phyloP scores from a whole-genome alignment of 2,329 filamentous ascomycete genomes.

The Aureobasidium sp. region DNA sequence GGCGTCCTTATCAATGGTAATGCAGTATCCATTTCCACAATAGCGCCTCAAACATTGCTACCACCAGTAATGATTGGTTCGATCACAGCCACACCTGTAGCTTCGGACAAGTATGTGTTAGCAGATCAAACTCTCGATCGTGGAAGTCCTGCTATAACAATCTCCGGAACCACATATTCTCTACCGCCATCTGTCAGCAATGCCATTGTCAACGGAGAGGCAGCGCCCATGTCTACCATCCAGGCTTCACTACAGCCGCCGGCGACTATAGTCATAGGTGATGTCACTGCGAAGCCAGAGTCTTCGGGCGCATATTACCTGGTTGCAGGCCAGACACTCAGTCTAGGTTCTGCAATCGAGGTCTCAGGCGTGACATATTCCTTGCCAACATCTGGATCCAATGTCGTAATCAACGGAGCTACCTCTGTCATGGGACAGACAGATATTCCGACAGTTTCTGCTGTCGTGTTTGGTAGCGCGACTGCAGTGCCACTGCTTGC shows the following conservation, averaged over 20 bases:
- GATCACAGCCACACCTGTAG: neutral
- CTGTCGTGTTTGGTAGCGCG: neutral
- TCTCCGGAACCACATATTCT: neutral
- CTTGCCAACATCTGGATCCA: neutral
- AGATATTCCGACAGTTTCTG: neutral
- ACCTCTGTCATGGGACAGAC: neutral
- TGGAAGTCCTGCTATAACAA: neutral
- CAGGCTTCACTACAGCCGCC: neutral
- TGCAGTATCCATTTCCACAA: neutral
- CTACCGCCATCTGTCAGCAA: neutral
- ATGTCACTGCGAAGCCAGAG: neutral
- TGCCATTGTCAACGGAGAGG: neutral
- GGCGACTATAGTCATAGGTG: neutral
- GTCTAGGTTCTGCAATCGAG: neutral
- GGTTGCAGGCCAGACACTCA: neutral
- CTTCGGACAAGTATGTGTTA: neutral
- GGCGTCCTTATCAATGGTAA: neutral
- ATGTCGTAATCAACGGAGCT: neutral
- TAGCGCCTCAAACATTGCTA: neutral
- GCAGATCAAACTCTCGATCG: neutral
- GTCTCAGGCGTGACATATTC: neutral
- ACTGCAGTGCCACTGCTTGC: neutral
- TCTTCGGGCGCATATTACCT: neutral
- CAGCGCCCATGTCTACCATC: neutral
- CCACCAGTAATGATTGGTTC: neutral